These are phyloP conservation scores for Kluyveromyces siamensis DNA, from an alignment of 805 yeast species.

Conservation along the genomic window DNA sequence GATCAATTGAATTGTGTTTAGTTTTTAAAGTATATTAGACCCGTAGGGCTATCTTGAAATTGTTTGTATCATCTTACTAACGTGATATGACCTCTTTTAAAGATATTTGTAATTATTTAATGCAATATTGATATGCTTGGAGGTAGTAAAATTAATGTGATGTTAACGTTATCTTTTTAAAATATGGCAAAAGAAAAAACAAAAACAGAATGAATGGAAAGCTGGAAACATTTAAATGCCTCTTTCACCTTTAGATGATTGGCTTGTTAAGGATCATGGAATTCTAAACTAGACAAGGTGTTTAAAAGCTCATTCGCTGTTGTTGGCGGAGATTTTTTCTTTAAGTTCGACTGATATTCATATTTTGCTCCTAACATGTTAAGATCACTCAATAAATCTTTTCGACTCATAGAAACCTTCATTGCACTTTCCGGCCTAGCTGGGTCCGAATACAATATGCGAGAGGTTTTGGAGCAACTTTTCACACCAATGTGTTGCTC, in stretches of 20 bases:
- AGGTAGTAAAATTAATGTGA: too few species aligned
- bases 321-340: not conserved
- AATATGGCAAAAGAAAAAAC: too few species aligned
- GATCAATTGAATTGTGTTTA: too few species aligned
- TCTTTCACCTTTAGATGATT: not conserved
- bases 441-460: not conserved
- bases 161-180: too few species aligned
- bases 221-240: not conserved
- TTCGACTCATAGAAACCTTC: conserved; percentile 1
- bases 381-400: conserved; percentile 6
- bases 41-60: too few species aligned
- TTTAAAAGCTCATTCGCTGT: not conserved
- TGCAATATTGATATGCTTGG: too few species aligned
- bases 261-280: not conserved
- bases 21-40: too few species aligned
- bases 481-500: not conserved
- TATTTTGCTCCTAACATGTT: not conserved
- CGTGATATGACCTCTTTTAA: too few species aligned
- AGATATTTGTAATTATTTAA: too few species aligned
- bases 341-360: not conserved
- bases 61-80: too few species aligned
- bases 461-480: not conserved
- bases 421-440: not conserved
- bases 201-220: too few species aligned
- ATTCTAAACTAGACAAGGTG: not conserved